Base-by-base conservation (phyloP, 805 yeast genomes). In the Lipomyces orientalis region DNA sequence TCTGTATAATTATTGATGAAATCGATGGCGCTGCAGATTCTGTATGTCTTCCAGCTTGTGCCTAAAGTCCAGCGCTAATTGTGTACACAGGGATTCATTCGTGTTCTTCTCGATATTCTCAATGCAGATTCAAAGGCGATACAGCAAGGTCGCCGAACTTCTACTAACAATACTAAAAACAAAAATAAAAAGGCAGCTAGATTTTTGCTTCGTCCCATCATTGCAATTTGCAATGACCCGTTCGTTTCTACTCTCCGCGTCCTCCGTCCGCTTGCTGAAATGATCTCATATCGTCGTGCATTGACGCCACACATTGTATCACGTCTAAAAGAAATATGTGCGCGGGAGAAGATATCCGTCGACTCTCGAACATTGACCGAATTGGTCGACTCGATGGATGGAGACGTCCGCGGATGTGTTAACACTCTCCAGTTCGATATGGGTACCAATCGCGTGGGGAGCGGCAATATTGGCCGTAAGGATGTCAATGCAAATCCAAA, bases 151-250 rank as follows among this genome's bases (percentile, higher is more conserved):
- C 73, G 73, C 43, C 61, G 65, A 0, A 31, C 49, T 10, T 49
- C 68, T 55, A 58, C 72, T 37, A 68, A 64, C 46, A n/a, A 3
- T 8, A 1, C 10, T 6, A 71, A 72, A 29, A 66, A 73, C 31
- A 73, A 75, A 51, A 71, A 74, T 5, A 79, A 80, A 62, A 80
- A 77, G 61, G 79, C 75, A 59, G 77, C 80, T 10, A 80, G 79
- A 46, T 78, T 88, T 4, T 77, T 95, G 55, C 81, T 83, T 73
- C 83, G 98, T 71, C 98, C 98, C 1, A 91, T 95, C 22, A 91
- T 94, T 63, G 93, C 97, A 54, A 86, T 95, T 64, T 96, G 98
- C 76, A 95, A 94, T 75, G 97, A 95, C 75, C 83, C 90, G 1
- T 93, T 90, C 76, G 85, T 91, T 0, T 85, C 88, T 2, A 86